Evolutionary conservation across 2,329 filamentous ascomycete species (phyloP), one percentile per base, ranked within the genome.

Genomic region (Graphilbum ipis-grandicollis): DNA sequence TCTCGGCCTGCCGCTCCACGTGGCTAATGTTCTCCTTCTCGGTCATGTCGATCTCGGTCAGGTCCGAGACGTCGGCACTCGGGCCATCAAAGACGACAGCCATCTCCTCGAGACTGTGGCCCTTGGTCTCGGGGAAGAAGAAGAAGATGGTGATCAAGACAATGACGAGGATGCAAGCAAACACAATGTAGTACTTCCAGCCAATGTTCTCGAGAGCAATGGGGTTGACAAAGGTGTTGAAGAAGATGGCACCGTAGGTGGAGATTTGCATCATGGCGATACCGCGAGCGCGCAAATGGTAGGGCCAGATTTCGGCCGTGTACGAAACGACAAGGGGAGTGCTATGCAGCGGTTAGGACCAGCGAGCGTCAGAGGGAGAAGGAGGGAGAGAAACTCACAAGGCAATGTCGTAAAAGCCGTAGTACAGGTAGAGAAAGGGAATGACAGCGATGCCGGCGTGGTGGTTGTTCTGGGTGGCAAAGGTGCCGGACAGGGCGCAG

Each of bases 371-470:
- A 14, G 21, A 33, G 14, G 15, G 5, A 25, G 12, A 33, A 15
- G n/a, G 5, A 7, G 26, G 21, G 21, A 23, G 21, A 28, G 26
- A 17, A 15, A 22, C 32, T 33, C 19, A 23, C 32, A 34, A 36
- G 14, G 34, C 19, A 13, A 30, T 23, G n/a, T 36, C 28, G 35
- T 55, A 56, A 37, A 48, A 49, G 23, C 44, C 46, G 33, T 51
- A 52, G 40, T 50, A 56, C 18, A 53, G 46, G 34, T 56, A 56
- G 4, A 57, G 44, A 28, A 52, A 52, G 3, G 48, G 44, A 17
- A 57, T 46, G 9, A 54, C 51, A 9, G 44, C 41, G 9, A 41
- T 37, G 15, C 44, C 48, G 7, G 45, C 45, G 2, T 39, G 36
- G 18, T 42, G 41, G 30, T 43, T 48, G 1, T 43, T 40, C 9